These are phyloP conservation scores for Talaromyces pinophilus DNA, from an alignment of 2,329 filamentous ascomycete genomes.

Conservation along the genomic window DNA sequence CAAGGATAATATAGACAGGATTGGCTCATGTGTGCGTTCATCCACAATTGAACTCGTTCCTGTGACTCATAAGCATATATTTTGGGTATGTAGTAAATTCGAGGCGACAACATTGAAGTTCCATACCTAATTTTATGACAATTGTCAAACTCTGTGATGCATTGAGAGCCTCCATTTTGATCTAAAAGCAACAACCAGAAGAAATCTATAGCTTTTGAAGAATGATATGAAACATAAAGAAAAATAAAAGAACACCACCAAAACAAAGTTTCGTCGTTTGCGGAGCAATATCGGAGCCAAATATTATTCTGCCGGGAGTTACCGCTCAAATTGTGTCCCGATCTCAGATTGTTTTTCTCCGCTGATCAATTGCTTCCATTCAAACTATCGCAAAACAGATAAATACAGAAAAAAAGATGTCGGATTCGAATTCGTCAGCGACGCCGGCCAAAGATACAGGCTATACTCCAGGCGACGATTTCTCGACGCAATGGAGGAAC, in stretches of 20 bases:
- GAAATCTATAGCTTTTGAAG: neutral
- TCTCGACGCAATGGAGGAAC: slow-evolving; percentile 68
- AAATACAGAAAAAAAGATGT: slow-evolving; percentile 8
- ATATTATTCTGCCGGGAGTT: slow-evolving; percentile 19
- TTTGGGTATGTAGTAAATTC: neutral
- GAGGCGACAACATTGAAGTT: too few species aligned
- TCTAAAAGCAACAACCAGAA: slow-evolving; percentile 15
- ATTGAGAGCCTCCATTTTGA: slow-evolving; percentile 33
- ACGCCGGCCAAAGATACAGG: slow-evolving; percentile 36
- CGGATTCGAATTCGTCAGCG: slow-evolving; percentile 23
- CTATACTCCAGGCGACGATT: slow-evolving; percentile 44
- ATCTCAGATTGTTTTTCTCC: slow-evolving; percentile 5
- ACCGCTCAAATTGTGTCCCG: slow-evolving; percentile 12
- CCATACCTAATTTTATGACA: slow-evolving; percentile 43
- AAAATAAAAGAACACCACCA: neutral
- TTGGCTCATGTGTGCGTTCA: slow-evolving; percentile 89
- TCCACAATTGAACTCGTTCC: slow-evolving; percentile 99
- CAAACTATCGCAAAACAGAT: neutral
- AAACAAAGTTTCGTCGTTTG: slow-evolving; percentile 20
- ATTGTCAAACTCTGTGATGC: slow-evolving; percentile 36
- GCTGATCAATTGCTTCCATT: neutral
- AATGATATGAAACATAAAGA: neutral
- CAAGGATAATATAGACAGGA: slow-evolving; percentile 83
- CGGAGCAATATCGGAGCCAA: slow-evolving; percentile 17
- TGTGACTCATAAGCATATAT: slow-evolving; percentile 42